Conservation (phyloP, 345 rosid genomes). For the Eucalyptus tenuipes region DNA sequence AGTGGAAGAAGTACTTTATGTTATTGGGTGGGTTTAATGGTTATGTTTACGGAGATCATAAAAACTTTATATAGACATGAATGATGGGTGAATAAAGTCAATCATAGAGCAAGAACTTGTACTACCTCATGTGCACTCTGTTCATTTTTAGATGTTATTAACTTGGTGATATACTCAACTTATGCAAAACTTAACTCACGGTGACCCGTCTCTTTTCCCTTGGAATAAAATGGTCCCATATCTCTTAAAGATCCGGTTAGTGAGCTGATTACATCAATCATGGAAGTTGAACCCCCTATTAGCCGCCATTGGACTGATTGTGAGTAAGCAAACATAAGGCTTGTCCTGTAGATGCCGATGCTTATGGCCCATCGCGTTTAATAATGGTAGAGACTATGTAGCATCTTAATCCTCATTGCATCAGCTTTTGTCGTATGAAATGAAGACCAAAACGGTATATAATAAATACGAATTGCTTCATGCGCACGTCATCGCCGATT, state of each 20-base stretch:
- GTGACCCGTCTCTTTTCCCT: not conserved
- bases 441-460: not conserved
- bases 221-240: not conserved
- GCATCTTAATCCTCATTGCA: not conserved
- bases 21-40: not conserved
- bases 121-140: not conserved
- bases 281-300: not conserved
- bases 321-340: not conserved
- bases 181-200: not conserved
- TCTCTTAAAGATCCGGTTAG: not conserved
- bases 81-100: not conserved
- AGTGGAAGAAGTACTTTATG: not conserved
- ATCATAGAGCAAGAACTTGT: not conserved
- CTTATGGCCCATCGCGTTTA: not conserved
- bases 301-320: not conserved
- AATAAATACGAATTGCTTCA: not conserved
- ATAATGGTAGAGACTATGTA: not conserved
- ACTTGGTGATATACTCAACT: not conserved
- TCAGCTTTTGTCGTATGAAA: not conserved
- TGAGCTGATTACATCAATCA: not conserved
- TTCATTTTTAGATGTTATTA: not conserved
- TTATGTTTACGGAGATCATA: not conserved
- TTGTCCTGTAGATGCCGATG: not conserved
- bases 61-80: not conserved
- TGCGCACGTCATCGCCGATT: not conserved